Base-by-base conservation (phyloP, 2,329 filamentous ascomycete genomes). In the Apiospora arundinis region DNA sequence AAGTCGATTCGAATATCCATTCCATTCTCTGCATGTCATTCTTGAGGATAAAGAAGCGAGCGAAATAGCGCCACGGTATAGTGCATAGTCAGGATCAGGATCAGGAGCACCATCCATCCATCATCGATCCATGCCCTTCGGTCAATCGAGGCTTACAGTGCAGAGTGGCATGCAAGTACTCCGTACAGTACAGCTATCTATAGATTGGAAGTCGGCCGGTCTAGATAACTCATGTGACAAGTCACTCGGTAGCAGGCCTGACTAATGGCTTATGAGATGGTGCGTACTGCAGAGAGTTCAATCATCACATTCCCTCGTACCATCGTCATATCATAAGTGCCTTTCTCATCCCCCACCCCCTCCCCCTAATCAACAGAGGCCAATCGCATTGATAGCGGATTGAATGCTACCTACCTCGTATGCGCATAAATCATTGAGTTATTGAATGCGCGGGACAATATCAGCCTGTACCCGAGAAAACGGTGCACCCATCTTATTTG, bases 251-350 rank as follows among this genome's bases (percentile, higher is more conserved):
- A 32, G 32, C 56, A 14, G n/a, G 28, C 32, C 18, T 63, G 56
- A 63, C 56, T 63, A 63, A 63, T 40, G 32, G 56, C 56, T 63
- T 63, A 63, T 63, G 56, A 63, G 56, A 40, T 12, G 56, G n/a
- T 40, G 32, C 32, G n/a, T 40, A 18, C 32, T 40, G 56, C 56
- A 63, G 18, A 63, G 18, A 63, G 37, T 63, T n/a, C 18, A n/a
- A 63, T 63, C 56, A 63, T 21, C 56, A 63, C 56, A 60, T 8
- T 21, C 52, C 8, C 52, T 60, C 52, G 52, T 60, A 37, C 52
- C 52, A 60, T 60, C 52, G 32, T 60, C 52, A n/a, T 32, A 60
- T 60, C 52, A 60, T 60, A 28, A 7, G 28, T 37, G 52, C 25
- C 40, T 11, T 14, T 42, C 40, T 9, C 37, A 4, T 40, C 12